Conservation (phyloP, 2,329 filamentous ascomycete species). For the Aspergillus tamarii region DNA sequence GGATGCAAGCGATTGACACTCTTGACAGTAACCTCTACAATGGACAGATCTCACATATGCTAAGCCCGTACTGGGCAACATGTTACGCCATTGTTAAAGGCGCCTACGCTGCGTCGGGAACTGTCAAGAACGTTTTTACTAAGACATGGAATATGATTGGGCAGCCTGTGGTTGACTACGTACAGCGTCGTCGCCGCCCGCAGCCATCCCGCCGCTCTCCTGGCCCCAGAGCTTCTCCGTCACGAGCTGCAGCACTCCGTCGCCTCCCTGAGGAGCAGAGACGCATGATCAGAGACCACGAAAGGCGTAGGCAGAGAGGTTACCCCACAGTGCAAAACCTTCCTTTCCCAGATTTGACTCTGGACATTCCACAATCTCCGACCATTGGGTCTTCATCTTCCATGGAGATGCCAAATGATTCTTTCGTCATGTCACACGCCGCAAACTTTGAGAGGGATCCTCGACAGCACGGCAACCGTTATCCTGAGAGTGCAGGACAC, state of each 20-base stretch:
- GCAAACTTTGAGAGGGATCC: no score
- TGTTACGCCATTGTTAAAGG: neutral
- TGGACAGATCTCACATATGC: neutral
- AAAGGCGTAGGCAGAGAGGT: slow-evolving; percentile 21
- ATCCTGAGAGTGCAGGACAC: neutral
- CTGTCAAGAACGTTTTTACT: slow-evolving; percentile 17
- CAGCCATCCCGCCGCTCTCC: neutral
- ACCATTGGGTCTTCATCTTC: neutral
- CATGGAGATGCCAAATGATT: neutral
- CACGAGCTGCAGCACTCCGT: slow-evolving; percentile 17
- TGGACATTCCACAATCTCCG: slow-evolving; percentile 15
- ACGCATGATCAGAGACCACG: slow-evolving; percentile 13
- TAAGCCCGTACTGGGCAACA: neutral
- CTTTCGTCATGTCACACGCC: neutral
- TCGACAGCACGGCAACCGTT: neutral
- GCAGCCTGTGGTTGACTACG: neutral
- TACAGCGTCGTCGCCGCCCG: neutral
- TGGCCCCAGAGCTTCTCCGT: slow-evolving; percentile 13
- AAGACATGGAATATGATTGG: neutral
- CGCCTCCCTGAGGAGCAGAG: slow-evolving; percentile 20
- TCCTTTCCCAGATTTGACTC: slow-evolving; percentile 22
- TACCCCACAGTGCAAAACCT: slow-evolving; percentile 11
- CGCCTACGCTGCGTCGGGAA: neutral
- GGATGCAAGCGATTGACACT: neutral
- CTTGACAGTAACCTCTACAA: neutral